These are phyloP conservation scores for Gastrolobium bilobum DNA, from an alignment of 306 rosid species.

Conservation along the genomic window DNA sequence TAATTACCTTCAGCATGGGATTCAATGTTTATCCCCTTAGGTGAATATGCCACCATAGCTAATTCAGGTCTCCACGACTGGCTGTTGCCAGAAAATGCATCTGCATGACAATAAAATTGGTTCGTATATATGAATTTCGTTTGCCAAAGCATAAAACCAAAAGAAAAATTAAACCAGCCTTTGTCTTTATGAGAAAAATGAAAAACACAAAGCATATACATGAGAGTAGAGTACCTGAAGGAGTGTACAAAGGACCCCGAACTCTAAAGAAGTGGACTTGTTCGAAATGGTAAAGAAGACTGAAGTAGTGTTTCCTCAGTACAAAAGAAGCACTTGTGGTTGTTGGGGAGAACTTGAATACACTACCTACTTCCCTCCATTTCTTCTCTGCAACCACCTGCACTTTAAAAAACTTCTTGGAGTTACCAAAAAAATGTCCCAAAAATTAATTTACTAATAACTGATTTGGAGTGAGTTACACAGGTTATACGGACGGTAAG, in stretches of 20 bases:
- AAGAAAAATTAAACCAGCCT: not conserved
- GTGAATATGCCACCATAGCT: slow-evolving; percentile 80
- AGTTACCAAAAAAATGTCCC: not conserved
- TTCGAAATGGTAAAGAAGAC: slow-evolving; percentile 88
- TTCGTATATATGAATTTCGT: not conserved
- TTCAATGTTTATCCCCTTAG: slow-evolving; percentile 51
- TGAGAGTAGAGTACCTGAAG: slow-evolving; percentile 57
- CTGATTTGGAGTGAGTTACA: not conserved
- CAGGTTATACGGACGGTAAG: not conserved
- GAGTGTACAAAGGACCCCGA: slow-evolving; percentile 70
- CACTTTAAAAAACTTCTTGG: not conserved
- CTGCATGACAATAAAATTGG: slow-evolving; percentile 47
- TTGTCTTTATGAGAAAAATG: not conserved
- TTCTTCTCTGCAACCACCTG: slow-evolving; percentile 97
- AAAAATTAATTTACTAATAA: not conserved
- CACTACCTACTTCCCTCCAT: slow-evolving; percentile 97
- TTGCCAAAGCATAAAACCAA: not conserved
- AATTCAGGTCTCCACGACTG: slow-evolving; percentile 74
- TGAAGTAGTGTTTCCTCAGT: slow-evolving; percentile 80
- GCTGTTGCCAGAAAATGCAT: slow-evolving; percentile 60
- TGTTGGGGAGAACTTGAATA: slow-evolving; percentile 84
- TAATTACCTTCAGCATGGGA: slow-evolving; percentile 63
- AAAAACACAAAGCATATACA: not conserved
- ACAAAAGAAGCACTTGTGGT: slow-evolving; percentile 97
- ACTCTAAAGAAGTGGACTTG: slow-evolving; percentile 81